phyloP scores from a whole-genome alignment of 805 yeast genomes.

The Myxozyma neglecta region DNA sequence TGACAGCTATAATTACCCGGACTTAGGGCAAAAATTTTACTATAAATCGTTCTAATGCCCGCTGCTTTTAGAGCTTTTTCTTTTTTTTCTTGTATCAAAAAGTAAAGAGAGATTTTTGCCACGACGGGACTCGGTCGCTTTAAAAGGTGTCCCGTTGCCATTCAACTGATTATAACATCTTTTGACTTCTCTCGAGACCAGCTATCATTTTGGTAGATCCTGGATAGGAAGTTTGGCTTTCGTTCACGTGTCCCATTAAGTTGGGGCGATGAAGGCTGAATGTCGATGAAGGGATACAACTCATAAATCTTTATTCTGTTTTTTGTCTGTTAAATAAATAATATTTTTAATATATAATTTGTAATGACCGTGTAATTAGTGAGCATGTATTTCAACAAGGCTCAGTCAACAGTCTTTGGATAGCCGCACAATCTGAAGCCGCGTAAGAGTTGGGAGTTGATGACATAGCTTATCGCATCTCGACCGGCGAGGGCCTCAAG shows the following conservation, averaged over 20 bases:
- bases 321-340: not conserved
- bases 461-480: conserved; percentile 13
- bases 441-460: not conserved
- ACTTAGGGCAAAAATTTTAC: not conserved
- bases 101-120: conserved; percentile 32
- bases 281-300: conserved; percentile 32
- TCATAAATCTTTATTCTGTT: not conserved
- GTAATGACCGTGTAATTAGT: not conserved
- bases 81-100: conserved; percentile 26
- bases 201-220: conserved; percentile 9
- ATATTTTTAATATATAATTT: not conserved
- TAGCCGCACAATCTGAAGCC: no score
- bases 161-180: not conserved
- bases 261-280: conserved; percentile 32
- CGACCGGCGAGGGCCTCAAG: not conserved
- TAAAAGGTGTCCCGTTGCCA: conserved; percentile 29
- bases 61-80: not conserved
- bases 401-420: no score
- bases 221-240: conserved; percentile 32
- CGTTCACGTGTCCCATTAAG: conserved; percentile 30
- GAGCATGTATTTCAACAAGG: not conserved
- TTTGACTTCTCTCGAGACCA: conserved; percentile 23
- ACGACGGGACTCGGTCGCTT: conserved; percentile 25
- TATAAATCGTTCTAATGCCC: not conserved
- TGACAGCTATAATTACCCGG: not conserved